These are phyloP conservation scores for Trichoderma lentiforme DNA, from an alignment of 2,329 filamentous ascomycete genomes.

Conservation along the genomic window DNA sequence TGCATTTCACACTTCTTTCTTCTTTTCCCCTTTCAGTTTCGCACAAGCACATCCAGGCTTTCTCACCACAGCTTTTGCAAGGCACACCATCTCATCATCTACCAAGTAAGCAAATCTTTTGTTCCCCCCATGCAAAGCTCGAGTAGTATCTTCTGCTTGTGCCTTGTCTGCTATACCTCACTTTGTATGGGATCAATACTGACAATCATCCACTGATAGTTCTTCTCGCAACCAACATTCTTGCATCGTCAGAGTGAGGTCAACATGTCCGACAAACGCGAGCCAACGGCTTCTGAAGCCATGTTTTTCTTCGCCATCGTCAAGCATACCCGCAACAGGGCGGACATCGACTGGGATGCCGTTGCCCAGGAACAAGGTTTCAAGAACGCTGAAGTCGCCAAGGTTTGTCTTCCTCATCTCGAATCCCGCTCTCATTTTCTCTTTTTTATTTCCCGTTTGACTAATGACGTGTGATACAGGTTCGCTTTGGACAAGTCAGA, in stretches of 20 bases:
- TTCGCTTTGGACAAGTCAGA: constrained; percentile 50
- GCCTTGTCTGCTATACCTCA: neutral
- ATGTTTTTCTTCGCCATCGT: constrained; percentile 45
- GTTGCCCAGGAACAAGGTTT: constrained; percentile 43
- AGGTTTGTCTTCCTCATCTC: constrained; percentile 29
- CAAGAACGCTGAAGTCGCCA: constrained; percentile 46
- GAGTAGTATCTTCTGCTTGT: neutral
- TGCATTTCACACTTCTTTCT: neutral
- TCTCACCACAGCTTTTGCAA: neutral
- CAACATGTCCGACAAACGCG: constrained; percentile 35
- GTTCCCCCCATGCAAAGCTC: neutral
- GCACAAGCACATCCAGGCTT: neutral
- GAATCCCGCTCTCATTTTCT: neutral
- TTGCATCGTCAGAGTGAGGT: neutral
- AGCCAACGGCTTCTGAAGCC: constrained; percentile 40
- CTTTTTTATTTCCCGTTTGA: neutral
- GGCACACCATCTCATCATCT: neutral
- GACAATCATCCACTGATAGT: neutral
- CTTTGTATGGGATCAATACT: neutral
- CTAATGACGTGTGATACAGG: constrained; percentile 25
- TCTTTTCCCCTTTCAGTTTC: neutral
- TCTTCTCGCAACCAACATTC: neutral
- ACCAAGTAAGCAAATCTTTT: neutral
- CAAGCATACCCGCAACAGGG: constrained; percentile 41
- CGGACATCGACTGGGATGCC: constrained; percentile 47